Evolutionary conservation across 768 basidiomycete genomes (phyloP).

Genomic region (Tulasnella sp.): DNA sequence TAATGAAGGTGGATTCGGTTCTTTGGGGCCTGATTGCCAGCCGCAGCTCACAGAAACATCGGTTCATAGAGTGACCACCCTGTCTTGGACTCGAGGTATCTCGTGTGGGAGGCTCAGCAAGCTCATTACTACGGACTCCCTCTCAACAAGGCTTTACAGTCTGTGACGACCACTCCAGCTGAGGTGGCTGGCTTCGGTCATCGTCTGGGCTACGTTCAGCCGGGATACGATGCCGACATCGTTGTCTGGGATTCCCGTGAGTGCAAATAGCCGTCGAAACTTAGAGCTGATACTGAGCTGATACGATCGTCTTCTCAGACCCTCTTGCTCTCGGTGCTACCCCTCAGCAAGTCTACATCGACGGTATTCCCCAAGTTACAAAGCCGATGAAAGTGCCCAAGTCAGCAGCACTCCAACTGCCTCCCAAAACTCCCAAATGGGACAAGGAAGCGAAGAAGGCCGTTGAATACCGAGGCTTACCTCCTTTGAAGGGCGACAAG

Average conservation of each 20-base stretch:
- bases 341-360: conserved; percentile 72
- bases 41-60: not conserved
- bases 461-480: conserved; percentile 58
- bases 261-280: conserved; percentile 15
- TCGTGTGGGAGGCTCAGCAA: conserved; percentile 56
- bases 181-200: conserved; percentile 60
- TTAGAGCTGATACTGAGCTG: conserved; percentile 24
- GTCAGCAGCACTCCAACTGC: conserved; percentile 39
- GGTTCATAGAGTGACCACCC: conserved; percentile 28
- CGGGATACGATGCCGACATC: conserved; percentile 57
- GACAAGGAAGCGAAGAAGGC: conserved; percentile 53
- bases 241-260: conserved; percentile 28
- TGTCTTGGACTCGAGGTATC: conserved; percentile 55
- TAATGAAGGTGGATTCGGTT: conserved; percentile 50
- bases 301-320: conserved; percentile 28
- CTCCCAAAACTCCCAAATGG: conserved; percentile 57
- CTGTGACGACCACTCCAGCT: conserved; percentile 65
- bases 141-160: conserved; percentile 21
- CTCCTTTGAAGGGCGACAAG: conserved; percentile 39
- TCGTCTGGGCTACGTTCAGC: conserved; percentile 58
- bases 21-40: not conserved
- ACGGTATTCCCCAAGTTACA: conserved; percentile 63
- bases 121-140: conserved; percentile 15
- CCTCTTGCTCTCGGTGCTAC: conserved; percentile 68
- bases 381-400: conserved; percentile 41